Percentiles rank a stretch among this genome's conserved stretches.
Evolutionary conservation across 192 early-diverging fungal genomes (phyloP).

Genomic region (Coemansia sp.): DNA sequence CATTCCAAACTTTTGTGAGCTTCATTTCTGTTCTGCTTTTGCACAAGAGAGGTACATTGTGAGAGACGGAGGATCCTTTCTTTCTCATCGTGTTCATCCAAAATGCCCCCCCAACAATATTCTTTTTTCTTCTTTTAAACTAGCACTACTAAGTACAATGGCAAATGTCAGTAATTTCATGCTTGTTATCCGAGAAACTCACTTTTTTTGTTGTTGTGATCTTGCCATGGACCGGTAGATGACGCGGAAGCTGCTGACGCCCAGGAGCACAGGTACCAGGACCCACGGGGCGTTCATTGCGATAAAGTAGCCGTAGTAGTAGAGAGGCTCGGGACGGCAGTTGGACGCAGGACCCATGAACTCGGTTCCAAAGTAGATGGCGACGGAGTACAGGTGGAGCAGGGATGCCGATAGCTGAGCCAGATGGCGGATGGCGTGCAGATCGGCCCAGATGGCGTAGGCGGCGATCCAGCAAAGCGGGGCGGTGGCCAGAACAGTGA

Average conservation of each 20-base stretch:
- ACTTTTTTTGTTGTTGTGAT: no score
- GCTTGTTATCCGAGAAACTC: no score
- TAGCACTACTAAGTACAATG: neutral
- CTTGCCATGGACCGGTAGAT: constrained; percentile 23
- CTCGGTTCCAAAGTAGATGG: constrained; percentile 64
- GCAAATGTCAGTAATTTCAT: no score
- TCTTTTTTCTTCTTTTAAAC: constrained; percentile 13
- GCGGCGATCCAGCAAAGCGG: constrained; percentile 38
- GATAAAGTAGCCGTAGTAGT: constrained; percentile 68
- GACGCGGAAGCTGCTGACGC: constrained; percentile 17
- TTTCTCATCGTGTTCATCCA: no score
- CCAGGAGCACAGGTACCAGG: constrained; percentile 55
- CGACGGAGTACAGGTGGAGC: constrained; percentile 65
- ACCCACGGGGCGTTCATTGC: constrained; percentile 66
- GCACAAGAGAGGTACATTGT: no score
- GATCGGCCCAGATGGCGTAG: constrained; percentile 21
- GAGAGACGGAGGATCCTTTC: no score
- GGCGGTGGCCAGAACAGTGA: constrained; percentile 55
- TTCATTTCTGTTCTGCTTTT: neutral
- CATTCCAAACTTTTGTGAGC: neutral
- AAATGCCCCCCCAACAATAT: neutral
- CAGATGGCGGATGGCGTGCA: constrained; percentile 39
- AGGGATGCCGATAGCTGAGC: constrained; percentile 57
- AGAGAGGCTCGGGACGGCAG: constrained; percentile 58
- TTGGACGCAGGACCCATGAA: constrained; percentile 47